phyloP scores from a whole-genome alignment of 2,329 filamentous ascomycete genomes.

The Talaromyces rugulosus region DNA sequence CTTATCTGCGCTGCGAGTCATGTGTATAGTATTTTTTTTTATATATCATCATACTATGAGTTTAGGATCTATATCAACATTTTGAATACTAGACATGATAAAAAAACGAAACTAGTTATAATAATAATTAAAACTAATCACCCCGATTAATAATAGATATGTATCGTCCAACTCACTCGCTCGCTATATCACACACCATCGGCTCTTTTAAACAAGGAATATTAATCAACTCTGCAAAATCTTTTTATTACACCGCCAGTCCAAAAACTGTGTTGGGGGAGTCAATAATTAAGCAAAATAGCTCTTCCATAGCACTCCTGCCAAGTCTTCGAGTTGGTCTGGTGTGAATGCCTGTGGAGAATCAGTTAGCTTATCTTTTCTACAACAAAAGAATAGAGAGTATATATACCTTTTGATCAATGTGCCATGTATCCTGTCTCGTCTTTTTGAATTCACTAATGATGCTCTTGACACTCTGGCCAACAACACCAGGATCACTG shows the following conservation, averaged over 20 bases:
- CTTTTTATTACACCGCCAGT: background rate
- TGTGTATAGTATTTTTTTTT: background rate
- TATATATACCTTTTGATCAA: conserved; percentile 83
- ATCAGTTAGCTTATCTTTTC: conserved; percentile 8
- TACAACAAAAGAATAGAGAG: background rate
- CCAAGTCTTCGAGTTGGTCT: conserved; percentile 90
- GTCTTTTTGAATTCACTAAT: conserved; percentile 99
- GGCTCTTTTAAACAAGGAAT: background rate
- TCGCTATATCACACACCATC: background rate
- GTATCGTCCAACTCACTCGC: background rate
- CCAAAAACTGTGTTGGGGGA: background rate
- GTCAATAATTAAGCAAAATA: conserved; percentile 73
- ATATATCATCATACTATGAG: background rate
- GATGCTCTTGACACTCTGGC: conserved; percentile 90
- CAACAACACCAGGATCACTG: conserved; percentile 84
- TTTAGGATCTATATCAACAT: background rate
- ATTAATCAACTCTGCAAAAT: background rate
- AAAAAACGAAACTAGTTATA: background rate
- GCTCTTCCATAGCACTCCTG: conserved; percentile 98
- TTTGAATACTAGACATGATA: background rate
- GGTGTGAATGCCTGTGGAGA: conserved; percentile 71
- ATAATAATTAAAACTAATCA: background rate
- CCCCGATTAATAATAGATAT: background rate
- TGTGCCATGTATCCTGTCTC: conserved; percentile 95
- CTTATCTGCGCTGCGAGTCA: background rate